phyloP scores from a whole-genome alignment of 139 green algal species.

The Micromonas commoda region DNA sequence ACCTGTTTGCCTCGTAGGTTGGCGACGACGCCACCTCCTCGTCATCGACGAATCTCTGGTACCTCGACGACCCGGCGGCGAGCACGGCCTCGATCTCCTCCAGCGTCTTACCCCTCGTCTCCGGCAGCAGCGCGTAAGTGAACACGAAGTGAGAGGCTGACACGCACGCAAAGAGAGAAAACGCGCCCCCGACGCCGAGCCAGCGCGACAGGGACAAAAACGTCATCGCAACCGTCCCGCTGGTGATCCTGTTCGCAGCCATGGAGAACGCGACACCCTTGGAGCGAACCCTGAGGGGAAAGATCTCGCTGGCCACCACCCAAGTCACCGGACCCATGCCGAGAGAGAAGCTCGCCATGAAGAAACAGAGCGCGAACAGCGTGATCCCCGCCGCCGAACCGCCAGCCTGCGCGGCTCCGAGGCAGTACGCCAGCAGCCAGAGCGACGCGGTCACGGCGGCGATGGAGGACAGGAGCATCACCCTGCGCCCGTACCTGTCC shows the following conservation, averaged over 20 bases:
- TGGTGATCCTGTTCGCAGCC: slow-evolving; percentile 32
- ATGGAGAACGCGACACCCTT: slow-evolving; percentile 27
- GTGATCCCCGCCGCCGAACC: slow-evolving; percentile 13
- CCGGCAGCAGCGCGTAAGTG: slow-evolving; percentile 24
- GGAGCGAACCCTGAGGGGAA: slow-evolving; percentile 31
- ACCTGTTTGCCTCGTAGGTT: neutral
- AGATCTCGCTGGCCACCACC: slow-evolving; percentile 38
- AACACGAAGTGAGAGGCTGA: slow-evolving; percentile 32
- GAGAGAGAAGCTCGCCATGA: slow-evolving; percentile 40
- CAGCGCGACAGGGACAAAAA: slow-evolving; percentile 31
- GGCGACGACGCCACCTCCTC: neutral
- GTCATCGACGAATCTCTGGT: neutral
- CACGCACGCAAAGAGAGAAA: slow-evolving; percentile 35
- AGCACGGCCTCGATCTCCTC: slow-evolving; percentile 41
- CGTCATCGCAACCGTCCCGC: slow-evolving; percentile 33
- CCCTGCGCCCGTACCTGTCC: slow-evolving; percentile 21
- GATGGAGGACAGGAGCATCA: slow-evolving; percentile 5
- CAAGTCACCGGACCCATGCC: slow-evolving; percentile 36
- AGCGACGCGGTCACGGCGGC: neutral
- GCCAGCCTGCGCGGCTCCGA: neutral
- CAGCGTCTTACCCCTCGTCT: slow-evolving; percentile 43
- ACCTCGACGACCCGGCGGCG: neutral
- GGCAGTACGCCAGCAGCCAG: neutral
- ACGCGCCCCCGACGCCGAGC: slow-evolving; percentile 27
- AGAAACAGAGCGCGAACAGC: slow-evolving; percentile 27